Percentiles rank a stretch among this genome's conserved stretches.
phyloP scores from a whole-genome alignment of 2,329 filamentous ascomycete genomes.

The Purpureocillium takamizusanense region DNA sequence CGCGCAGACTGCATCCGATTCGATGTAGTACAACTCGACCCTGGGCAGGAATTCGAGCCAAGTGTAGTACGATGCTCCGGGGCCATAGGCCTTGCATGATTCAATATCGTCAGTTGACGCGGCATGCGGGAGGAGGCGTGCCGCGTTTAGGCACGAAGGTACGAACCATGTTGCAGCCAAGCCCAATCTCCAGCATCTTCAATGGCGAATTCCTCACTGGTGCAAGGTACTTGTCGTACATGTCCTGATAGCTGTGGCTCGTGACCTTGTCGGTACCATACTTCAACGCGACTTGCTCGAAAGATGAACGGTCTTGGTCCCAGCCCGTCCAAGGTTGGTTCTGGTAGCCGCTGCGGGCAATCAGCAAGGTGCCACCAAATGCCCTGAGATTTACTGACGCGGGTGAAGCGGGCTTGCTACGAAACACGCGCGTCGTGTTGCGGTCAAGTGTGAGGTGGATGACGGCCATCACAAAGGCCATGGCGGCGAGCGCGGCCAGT shows the following conservation, averaged over 20 bases:
- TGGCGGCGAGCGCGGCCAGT: conserved; percentile 1
- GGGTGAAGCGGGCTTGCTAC: conserved; percentile 3
- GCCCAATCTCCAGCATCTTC: conserved; percentile 31
- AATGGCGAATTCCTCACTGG: conserved; percentile 19
- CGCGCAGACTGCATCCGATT: conserved; percentile 26
- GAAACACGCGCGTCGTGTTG: conserved; percentile 1
- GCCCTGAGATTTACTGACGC: too few relatives aligned
- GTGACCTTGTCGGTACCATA: conserved; percentile 31
- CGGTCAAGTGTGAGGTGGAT: conserved; percentile 4
- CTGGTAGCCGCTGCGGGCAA: too few relatives aligned
- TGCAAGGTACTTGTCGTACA: conserved; percentile 30
- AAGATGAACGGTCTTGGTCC: too few relatives aligned
- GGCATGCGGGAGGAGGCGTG: background rate
- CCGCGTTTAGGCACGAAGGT: too few relatives aligned
- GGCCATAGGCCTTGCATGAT: conserved; percentile 19
- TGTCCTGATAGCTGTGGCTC: conserved; percentile 25
- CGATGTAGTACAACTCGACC: conserved; percentile 32
- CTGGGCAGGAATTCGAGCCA: conserved; percentile 29
- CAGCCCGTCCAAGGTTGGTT: too few relatives aligned
- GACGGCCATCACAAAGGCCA: conserved; percentile 4
- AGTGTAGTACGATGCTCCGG: conserved; percentile 28
- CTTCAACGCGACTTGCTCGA: conserved; percentile 19
- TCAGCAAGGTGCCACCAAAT: too few relatives aligned
- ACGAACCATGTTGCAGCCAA: conserved; percentile 27
- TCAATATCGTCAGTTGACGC: background rate